These are phyloP conservation scores for Parastagonospora avenae DNA, from an alignment of 2,329 filamentous ascomycete genomes.

Conservation along the genomic window DNA sequence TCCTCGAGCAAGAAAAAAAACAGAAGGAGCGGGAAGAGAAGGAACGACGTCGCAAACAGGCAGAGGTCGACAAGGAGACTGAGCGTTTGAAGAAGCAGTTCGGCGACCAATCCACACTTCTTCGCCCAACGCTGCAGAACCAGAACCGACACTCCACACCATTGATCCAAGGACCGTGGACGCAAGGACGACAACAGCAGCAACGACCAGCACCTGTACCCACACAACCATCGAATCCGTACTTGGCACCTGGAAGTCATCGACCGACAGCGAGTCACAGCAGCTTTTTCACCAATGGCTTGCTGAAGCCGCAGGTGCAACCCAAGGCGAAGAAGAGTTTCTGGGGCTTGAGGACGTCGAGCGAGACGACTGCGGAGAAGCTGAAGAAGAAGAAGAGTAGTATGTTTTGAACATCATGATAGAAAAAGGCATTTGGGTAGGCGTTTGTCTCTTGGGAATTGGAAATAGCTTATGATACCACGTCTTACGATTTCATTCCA, in stretches of 20 bases:
- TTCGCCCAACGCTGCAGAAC: constrained; percentile 24
- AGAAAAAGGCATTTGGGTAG: constrained; percentile 6
- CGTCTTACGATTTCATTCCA: constrained; percentile 12
- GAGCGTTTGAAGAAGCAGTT: constrained; percentile 72
- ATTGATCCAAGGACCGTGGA: constrained; percentile 20
- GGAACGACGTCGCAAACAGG: constrained; percentile 60
- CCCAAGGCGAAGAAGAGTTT: constrained; percentile 46
- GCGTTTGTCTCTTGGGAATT: constrained; percentile 5
- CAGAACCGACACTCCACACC: constrained; percentile 30
- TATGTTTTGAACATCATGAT: constrained; percentile 44
- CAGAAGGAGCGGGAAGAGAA: constrained; percentile 70
- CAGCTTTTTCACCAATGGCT: constrained; percentile 43
- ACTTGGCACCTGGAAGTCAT: constrained; percentile 27
- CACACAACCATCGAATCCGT: constrained; percentile 27
- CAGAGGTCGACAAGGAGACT: constrained; percentile 72
- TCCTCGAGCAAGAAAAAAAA: constrained; percentile 50
- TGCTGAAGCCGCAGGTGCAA: constrained; percentile 29
- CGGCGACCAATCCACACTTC: constrained; percentile 53
- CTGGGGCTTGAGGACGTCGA: constrained; percentile 42
- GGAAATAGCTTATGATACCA: not conserved
- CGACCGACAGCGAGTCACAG: constrained; percentile 39
- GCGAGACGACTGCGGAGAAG: constrained; percentile 37
- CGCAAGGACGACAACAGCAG: constrained; percentile 12
- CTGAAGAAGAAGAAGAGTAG: constrained; percentile 52
- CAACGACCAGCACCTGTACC: constrained; percentile 11